Conservation (phyloP, 1,139 yeast species). For the Nakaseomyces glabratus region DNA sequence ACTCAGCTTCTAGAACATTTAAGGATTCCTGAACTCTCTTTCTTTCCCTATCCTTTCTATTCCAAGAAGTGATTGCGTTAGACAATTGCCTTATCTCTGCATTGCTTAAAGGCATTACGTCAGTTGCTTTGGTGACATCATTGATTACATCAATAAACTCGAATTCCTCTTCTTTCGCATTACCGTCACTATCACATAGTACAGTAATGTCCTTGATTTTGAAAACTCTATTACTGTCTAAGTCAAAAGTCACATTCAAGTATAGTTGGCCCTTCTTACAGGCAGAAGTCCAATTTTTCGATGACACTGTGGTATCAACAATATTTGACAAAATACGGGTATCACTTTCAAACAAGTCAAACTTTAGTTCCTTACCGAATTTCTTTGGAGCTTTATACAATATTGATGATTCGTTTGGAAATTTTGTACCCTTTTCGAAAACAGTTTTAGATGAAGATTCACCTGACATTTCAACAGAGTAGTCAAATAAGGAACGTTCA, state of each 20-base stretch:
- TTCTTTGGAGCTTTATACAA: constrained; percentile 16
- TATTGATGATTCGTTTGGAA: constrained; percentile 19
- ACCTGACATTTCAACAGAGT: constrained; percentile 34
- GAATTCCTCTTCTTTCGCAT: not conserved
- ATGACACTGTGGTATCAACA: constrained; percentile 23
- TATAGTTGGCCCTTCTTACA: constrained; percentile 39
- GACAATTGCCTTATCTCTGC: not conserved
- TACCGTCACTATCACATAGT: constrained; percentile 30
- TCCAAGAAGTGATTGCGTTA: not conserved
- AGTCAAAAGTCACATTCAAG: constrained; percentile 38
- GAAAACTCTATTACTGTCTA: constrained; percentile 46
- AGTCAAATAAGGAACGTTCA: constrained; percentile 46
- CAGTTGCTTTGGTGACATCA: constrained; percentile 8
- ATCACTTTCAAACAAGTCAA: constrained; percentile 51
- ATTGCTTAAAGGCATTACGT: not conserved
- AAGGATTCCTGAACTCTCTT: constrained; percentile 40
- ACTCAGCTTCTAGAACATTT: constrained; percentile 48
- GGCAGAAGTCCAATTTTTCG: constrained; percentile 30
- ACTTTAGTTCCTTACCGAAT: constrained; percentile 28
- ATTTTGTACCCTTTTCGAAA: constrained; percentile 38
- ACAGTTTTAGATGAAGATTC: constrained; percentile 28
- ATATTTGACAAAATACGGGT: constrained; percentile 37
- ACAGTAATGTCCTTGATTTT: constrained; percentile 37
- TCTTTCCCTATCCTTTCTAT: constrained; percentile 40
- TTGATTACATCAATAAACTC: not conserved